Evolutionary conservation across 768 basidiomycete species (phyloP).

Genomic region (Rhizopogon vinicolor): DNA sequence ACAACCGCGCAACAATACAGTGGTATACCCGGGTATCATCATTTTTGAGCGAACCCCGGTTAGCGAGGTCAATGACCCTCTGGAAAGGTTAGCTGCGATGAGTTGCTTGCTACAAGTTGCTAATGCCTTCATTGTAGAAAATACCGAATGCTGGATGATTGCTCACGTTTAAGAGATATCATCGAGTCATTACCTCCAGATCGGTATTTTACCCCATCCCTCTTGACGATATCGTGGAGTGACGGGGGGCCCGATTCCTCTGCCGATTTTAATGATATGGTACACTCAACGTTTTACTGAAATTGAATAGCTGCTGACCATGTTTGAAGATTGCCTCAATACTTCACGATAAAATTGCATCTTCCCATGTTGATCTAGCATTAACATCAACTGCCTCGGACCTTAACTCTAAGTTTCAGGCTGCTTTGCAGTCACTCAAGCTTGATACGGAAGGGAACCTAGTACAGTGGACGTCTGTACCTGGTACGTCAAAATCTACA

Average conservation of each 20-base stretch:
- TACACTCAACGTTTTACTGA: conserved; percentile 22
- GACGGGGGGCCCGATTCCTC: conserved; percentile 35
- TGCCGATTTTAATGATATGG: conserved; percentile 60
- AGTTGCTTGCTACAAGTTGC: neutral
- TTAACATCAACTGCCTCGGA: conserved; percentile 51
- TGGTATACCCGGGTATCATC: conserved; percentile 56
- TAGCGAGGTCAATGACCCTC: conserved; percentile 54
- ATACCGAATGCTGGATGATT: conserved; percentile 70
- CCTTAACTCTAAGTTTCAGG: conserved; percentile 51
- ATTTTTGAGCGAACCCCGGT: conserved; percentile 75
- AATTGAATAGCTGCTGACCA: conserved; percentile 2
- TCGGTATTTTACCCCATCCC: conserved; percentile 57
- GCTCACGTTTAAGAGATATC: conserved; percentile 62
- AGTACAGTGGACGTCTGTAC: conserved; percentile 40
- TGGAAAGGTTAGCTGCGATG: conserved; percentile 52
- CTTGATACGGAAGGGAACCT: conserved; percentile 58
- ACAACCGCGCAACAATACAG: conserved; percentile 10
- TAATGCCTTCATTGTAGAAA: conserved; percentile 38
- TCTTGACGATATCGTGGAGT: conserved; percentile 60
- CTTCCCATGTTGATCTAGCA: conserved; percentile 38
- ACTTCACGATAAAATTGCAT: conserved; percentile 37
- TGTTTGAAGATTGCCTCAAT: conserved; percentile 45
- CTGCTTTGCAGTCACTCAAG: conserved; percentile 33
- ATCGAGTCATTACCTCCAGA: conserved; percentile 47
- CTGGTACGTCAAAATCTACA: conserved; percentile 40